Percentiles rank a stretch among this genome's conserved stretches.
phyloP scores from a whole-genome alignment of 352 stramenopile genomes.

The Phytophthora quininea region DNA sequence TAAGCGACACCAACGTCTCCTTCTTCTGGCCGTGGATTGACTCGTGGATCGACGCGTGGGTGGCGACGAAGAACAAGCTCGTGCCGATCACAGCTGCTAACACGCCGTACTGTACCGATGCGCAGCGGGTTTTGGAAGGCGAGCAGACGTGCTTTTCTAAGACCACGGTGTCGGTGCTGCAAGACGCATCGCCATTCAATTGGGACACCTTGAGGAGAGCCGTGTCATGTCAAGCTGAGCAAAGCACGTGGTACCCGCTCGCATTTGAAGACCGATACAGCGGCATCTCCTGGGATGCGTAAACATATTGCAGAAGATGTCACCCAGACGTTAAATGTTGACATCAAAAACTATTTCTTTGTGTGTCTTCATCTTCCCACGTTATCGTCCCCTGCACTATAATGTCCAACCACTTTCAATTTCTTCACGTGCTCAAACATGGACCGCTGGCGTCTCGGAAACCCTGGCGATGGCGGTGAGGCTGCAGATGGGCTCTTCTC shows the following conservation, averaged over 20 bases:
- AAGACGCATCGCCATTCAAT: neutral
- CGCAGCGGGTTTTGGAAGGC: slow-evolving; percentile 22
- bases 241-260: slow-evolving; percentile 14
- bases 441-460: neutral
- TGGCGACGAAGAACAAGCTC: neutral
- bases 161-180: slow-evolving; percentile 2
- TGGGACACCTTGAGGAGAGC: slow-evolving; percentile 8
- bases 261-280: slow-evolving; percentile 19
- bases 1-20: slow-evolving; percentile 34
- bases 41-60: neutral
- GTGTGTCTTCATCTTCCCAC: neutral
- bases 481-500: neutral
- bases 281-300: neutral
- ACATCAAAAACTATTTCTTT: neutral
- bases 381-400: neutral
- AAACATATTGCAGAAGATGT: neutral
- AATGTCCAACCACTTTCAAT: neutral
- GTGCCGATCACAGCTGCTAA: slow-evolving; percentile 20
- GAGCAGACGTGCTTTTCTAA: slow-evolving; percentile 7
- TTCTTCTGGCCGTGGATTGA: slow-evolving; percentile 44
- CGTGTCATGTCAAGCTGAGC: slow-evolving; percentile 1
- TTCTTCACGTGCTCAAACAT: neutral
- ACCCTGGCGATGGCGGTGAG: neutral
- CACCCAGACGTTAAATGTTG: neutral
- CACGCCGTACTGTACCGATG: slow-evolving; percentile 25